A percentile compares a stretch with the other conserved stretches of the same genome.
Conservation (phyloP, 1,284 basidiomycete species). For the Malassezia yamatoensis region DNA sequence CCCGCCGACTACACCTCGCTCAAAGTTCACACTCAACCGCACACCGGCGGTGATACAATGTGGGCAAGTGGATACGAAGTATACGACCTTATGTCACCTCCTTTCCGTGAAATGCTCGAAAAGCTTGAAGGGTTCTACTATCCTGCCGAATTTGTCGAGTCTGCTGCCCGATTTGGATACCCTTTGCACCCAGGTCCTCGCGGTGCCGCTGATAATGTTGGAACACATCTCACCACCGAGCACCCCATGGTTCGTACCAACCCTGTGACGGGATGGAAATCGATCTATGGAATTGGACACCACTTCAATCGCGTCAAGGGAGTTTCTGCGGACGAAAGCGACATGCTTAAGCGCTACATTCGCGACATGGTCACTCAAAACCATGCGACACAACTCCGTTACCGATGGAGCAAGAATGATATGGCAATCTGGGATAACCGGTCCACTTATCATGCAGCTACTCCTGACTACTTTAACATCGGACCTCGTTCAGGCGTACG, state of each 20-base stretch:
- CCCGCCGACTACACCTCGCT: constrained; percentile 56
- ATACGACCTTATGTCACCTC: constrained; percentile 58
- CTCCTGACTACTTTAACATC: constrained; percentile 21
- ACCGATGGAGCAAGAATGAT: constrained; percentile 50
- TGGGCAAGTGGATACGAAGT: constrained; percentile 56
- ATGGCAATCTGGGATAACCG: constrained; percentile 29
- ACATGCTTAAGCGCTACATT: constrained; percentile 53
- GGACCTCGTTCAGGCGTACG: constrained; percentile 23
- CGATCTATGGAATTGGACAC: constrained; percentile 57
- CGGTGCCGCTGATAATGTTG: constrained; percentile 54
- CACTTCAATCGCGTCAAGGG: constrained; percentile 56
- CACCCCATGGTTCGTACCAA: constrained; percentile 51
- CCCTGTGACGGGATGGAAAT: constrained; percentile 61
- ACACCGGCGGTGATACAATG: constrained; percentile 42
- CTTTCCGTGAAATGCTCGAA: constrained; percentile 56
- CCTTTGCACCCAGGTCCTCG: constrained; percentile 38
- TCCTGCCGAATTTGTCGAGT: constrained; percentile 18
- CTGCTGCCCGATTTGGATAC: constrained; percentile 30
- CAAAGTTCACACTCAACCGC: constrained; percentile 28
- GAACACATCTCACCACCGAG: constrained; percentile 54
- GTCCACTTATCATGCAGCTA: constrained; percentile 21
- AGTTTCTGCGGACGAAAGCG: constrained; percentile 57
- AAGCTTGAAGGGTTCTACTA: constrained; percentile 18
- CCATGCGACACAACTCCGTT: constrained; percentile 59
- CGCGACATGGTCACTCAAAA: constrained; percentile 50